Evolutionary conservation across 225 moss, liverwort and hornwort genomes (phyloP).

Genomic region (Physcomitrium patens): DNA sequence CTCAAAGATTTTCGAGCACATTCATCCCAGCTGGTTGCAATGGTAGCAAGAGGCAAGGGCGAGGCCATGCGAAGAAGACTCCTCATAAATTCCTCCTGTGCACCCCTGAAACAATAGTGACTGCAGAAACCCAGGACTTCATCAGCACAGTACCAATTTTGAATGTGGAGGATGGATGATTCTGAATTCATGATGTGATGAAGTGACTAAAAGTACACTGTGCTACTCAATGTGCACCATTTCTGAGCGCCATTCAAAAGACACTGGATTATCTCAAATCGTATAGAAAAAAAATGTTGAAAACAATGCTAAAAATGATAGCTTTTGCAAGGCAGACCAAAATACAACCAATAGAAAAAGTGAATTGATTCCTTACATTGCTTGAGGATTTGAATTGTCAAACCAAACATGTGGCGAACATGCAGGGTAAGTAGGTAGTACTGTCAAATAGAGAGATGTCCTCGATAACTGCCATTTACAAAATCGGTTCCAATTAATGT

Average conservation of each 20-base stretch:
- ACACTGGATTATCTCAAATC: too few relatives aligned
- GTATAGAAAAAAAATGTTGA: too few relatives aligned
- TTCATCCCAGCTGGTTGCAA: slow-evolving; percentile 82
- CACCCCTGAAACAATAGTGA: slow-evolving; percentile 44
- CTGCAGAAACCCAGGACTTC: slow-evolving; percentile 38
- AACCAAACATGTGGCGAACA: slow-evolving; percentile 74
- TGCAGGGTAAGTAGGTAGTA: slow-evolving; percentile 85
- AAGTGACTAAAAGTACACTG: background rate
- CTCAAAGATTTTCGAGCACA: slow-evolving; percentile 80
- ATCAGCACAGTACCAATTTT: slow-evolving; percentile 21
- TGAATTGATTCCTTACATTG: slow-evolving; percentile 52
- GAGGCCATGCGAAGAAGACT: slow-evolving; percentile 50
- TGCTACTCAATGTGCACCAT: too few relatives aligned
- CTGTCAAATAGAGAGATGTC: slow-evolving; percentile 70
- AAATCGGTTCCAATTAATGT: too few relatives aligned
- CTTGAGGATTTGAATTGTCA: slow-evolving; percentile 66
- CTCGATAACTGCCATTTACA: slow-evolving; percentile 58
- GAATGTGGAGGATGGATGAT: background rate
- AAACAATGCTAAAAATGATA: too few relatives aligned
- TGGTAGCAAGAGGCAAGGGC: slow-evolving; percentile 65
- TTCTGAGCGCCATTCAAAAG: too few relatives aligned
- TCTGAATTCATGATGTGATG: background rate
- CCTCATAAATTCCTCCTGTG: slow-evolving; percentile 48
- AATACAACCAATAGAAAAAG: background rate
- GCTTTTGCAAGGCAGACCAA: too few relatives aligned